Evolutionary conservation across 139 green algal species (phyloP), one percentile per base, ranked within the genome.

Genomic region (Astrephomene gubernaculifera): DNA sequence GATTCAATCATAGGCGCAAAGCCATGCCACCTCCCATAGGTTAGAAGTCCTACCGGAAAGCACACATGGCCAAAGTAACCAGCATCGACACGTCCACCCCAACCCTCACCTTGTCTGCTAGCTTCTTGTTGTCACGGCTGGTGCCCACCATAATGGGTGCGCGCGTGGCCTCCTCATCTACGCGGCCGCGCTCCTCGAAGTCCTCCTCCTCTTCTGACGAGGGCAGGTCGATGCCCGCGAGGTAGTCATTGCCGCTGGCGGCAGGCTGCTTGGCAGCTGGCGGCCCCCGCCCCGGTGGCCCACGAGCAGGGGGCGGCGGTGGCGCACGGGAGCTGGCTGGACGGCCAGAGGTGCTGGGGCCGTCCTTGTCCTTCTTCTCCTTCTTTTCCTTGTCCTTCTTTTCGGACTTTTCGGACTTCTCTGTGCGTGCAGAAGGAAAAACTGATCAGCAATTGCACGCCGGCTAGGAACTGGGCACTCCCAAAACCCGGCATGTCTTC

Each of bases 171-270:
- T 92, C 87, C 57, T 94, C 86, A 36, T 90, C 86, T 29, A 89
- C 88, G 41, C 90, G 80, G 1, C 89, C 88, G 19, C 90, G 86
- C 87, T 97, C 91, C 17, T 90, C 73, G 36, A 94, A 93, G 31
- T 98, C 95, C 14, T 94, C 92, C 14, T 96, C 93, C 4, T 90
- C 86, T 1, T 96, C 93, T 33, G 87, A 94, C 5, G 94, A 95
- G 0, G 97, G 97, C 74, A 99, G 87, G 90, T 99, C 97, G n/a
- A 99, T 93, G 45, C 95, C 97, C 0, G 88, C 95, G 19, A 98
- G 86, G 88, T 99, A 99, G 81, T 94, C 89, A 67, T 90, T 81
- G 4, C 68, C 82, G 10, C 68, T 31, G 39, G 74, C 27, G 53
- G 65, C 78, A 41, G 69, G 7, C 38, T 70, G 33, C 21, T 70